Conservation (phyloP, 352 stramenopile genomes). For the Ochromonadaceae sp. region DNA sequence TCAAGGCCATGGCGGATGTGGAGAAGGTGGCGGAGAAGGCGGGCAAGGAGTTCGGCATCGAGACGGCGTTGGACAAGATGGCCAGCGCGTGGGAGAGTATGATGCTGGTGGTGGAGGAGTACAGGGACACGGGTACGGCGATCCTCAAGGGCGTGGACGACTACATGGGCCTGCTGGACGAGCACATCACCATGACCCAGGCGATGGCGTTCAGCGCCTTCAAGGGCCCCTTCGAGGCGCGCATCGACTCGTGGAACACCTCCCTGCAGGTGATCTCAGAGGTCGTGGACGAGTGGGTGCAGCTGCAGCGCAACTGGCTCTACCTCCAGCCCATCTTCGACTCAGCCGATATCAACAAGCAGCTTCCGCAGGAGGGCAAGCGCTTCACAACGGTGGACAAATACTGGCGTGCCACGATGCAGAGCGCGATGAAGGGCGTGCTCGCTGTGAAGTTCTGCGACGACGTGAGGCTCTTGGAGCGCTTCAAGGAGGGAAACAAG, state of each 20-base stretch:
- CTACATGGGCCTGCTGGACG: constrained; percentile 73
- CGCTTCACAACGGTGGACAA: constrained; percentile 83
- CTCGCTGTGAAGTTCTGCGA: constrained; percentile 69
- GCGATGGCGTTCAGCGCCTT: constrained; percentile 74
- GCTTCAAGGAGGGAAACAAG: constrained; percentile 76
- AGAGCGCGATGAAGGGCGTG: constrained; percentile 46
- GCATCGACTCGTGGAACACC: constrained; percentile 71
- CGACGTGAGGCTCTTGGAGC: constrained; percentile 70
- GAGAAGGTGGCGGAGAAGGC: constrained; percentile 76
- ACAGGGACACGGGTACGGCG: constrained; percentile 74
- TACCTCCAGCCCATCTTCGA: constrained; percentile 89
- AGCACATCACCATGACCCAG: constrained; percentile 85
- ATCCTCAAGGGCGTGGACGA: constrained; percentile 83
- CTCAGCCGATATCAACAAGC: constrained; percentile 85
- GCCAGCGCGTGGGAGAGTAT: constrained; percentile 65
- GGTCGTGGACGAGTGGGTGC: constrained; percentile 80
- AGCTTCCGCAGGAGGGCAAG: constrained; percentile 78
- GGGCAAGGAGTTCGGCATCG: constrained; percentile 83
- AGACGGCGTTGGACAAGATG: constrained; percentile 77
- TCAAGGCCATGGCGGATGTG: constrained; percentile 42
- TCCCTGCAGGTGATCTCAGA: constrained; percentile 66
- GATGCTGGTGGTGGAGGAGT: constrained; percentile 60
- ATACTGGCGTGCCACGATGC: constrained; percentile 75
- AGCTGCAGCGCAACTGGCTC: constrained; percentile 81
- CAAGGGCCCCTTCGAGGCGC: constrained; percentile 80